phyloP scores from a whole-genome alignment of 2,329 filamentous ascomycete genomes.

The Pseudopithomyces chartarum region DNA sequence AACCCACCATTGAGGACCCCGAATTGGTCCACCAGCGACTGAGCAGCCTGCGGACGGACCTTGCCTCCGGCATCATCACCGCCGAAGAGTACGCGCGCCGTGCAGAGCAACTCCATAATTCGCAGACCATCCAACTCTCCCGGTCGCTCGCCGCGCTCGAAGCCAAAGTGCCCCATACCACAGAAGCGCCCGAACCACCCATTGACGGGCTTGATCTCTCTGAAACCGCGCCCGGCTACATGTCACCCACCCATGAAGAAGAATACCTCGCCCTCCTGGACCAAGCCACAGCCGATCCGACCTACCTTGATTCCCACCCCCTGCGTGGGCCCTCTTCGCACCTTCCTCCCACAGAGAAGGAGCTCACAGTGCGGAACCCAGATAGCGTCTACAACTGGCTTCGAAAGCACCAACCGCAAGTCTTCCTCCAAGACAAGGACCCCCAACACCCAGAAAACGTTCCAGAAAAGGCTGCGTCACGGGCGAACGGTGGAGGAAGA shows the following conservation, averaged over 20 bases:
- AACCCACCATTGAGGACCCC: conserved; percentile 32
- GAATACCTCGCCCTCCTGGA: conserved; percentile 74
- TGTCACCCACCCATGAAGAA: conserved; percentile 72
- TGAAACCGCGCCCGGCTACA: conserved; percentile 66
- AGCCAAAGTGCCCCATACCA: conserved; percentile 48
- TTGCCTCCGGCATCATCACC: conserved; percentile 33
- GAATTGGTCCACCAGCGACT: conserved; percentile 31
- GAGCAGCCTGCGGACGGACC: conserved; percentile 42
- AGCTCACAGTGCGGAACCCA: conserved; percentile 73
- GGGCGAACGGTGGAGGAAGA: conserved; percentile 31
- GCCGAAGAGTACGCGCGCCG: conserved; percentile 35
- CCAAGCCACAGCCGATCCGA: conserved; percentile 53
- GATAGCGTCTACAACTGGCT: conserved; percentile 97
- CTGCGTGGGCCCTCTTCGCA: conserved; percentile 47
- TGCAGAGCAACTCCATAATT: conserved; percentile 34
- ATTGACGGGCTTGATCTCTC: conserved; percentile 54
- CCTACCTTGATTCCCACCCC: conserved; percentile 46
- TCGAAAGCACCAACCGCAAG: conserved; percentile 79
- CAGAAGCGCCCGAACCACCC: conserved; percentile 37
- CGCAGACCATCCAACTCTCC: conserved; percentile 28
- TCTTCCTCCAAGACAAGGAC: conserved; percentile 78
- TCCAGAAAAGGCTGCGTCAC: conserved; percentile 38
- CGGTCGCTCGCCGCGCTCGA: conserved; percentile 47
- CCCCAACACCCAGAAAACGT: conserved; percentile 44
- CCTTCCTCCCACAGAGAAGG: conserved; percentile 51